These are phyloP conservation scores for Pythium scleroteichum DNA, from an alignment of 352 stramenopile species.

Conservation along the genomic window DNA sequence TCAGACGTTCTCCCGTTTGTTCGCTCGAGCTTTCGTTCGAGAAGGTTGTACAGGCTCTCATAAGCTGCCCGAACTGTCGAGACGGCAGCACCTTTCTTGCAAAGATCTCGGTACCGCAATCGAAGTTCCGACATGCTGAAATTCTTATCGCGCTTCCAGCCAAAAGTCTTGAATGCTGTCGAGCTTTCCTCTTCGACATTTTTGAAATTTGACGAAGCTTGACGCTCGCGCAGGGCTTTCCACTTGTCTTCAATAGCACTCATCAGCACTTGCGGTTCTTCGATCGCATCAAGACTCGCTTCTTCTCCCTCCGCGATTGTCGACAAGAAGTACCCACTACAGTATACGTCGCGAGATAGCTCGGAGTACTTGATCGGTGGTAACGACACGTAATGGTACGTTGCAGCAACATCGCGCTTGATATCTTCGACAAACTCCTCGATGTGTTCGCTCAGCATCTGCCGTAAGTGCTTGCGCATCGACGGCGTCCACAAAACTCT, in stretches of 20 bases:
- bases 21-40: constrained; percentile 54
- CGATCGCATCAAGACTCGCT: constrained; percentile 57
- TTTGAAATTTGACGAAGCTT: constrained; percentile 35
- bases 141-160: constrained; percentile 46
- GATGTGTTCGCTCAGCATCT: constrained; percentile 75
- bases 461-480: constrained; percentile 73
- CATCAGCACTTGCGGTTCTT: constrained; percentile 78
- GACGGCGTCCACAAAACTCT: constrained; percentile 65
- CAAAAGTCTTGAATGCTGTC: constrained; percentile 65
- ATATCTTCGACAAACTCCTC: constrained; percentile 66
- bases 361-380: constrained; percentile 70
- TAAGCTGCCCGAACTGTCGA: constrained; percentile 59
- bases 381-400: constrained; percentile 65
- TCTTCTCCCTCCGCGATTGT: constrained; percentile 59
- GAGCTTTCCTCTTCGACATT: constrained; percentile 47
- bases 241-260: constrained; percentile 80
- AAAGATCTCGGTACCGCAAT: constrained; percentile 65
- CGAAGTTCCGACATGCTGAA: constrained; percentile 60
- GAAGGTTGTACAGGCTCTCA: constrained; percentile 49
- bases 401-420: constrained; percentile 46
- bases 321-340: constrained; percentile 72
- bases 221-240: constrained; percentile 50
- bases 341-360: constrained; percentile 76
- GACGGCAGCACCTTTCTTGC: constrained; percentile 43
- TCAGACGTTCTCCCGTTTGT: constrained; percentile 56